These are phyloP conservation scores for Ganoderma sinense DNA, from an alignment of 1,284 basidiomycete genomes.

Conservation along the genomic window DNA sequence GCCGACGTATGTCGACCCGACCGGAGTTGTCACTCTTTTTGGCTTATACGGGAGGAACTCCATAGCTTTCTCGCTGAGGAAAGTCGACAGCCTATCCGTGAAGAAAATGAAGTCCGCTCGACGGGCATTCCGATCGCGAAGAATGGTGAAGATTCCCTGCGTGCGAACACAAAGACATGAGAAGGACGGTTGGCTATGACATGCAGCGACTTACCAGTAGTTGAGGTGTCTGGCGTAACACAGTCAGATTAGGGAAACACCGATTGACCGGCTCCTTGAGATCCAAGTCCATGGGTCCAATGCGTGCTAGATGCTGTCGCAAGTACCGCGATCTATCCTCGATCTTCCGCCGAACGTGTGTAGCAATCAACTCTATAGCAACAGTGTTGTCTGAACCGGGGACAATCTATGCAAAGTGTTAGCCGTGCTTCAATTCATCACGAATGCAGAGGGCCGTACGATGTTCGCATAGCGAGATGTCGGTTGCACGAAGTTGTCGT, in stretches of 20 bases:
- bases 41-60: constrained; percentile 78
- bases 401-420: constrained; percentile 73
- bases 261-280: constrained; percentile 34
- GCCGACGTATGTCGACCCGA: constrained; percentile 65
- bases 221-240: constrained; percentile 86
- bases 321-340: constrained; percentile 80
- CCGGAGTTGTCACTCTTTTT: constrained; percentile 76
- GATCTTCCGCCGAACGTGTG: constrained; percentile 89
- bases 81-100: constrained; percentile 84
- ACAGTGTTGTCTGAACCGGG: constrained; percentile 87
- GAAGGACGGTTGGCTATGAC: neutral
- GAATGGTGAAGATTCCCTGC: constrained; percentile 88
- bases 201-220: constrained; percentile 59
- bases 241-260: constrained; percentile 68
- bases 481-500: constrained; percentile 95
- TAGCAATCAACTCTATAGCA: constrained; percentile 94
- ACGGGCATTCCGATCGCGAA: constrained; percentile 76
- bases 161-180: constrained; percentile 39
- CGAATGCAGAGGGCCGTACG: constrained; percentile 51
- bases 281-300: constrained; percentile 32
- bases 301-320: constrained; percentile 72
- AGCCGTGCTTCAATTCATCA: too few relatives aligned
- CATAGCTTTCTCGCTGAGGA: constrained; percentile 88
- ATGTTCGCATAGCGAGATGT: constrained; percentile 90
- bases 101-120: constrained; percentile 93